Evolutionary conservation across 345 rosid genomes (phyloP), one percentile per base, ranked within the genome.

Genomic region (Citrus maxima): DNA sequence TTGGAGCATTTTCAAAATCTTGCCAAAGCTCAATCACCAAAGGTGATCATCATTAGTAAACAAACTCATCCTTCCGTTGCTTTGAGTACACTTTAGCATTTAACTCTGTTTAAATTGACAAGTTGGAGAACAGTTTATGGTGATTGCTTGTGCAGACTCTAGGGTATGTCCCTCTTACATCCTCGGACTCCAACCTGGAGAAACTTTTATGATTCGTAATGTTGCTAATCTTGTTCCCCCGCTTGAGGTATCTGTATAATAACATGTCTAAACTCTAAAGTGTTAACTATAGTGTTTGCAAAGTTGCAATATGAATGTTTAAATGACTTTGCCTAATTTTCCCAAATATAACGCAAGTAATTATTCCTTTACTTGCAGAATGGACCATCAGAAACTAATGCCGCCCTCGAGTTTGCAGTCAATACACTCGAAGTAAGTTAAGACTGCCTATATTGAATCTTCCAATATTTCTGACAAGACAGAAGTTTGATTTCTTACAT

Each of bases 381-480:
- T 37, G 97, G 99, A 60, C 95, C 99, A 46, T 87, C 99, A 80
- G 98, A 95, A 83, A 95, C 99, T 75, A 95, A 92, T 83, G 96
- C 98, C 8, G 98, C 99, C 14, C 87, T 95, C 62, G 94, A 95
- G 77, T 95, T 95, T 80, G 98, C 99, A 28, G 91, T 93, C 19
- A 92, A 87, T 75, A 80, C 87, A 66, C 97, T 95, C 63, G 74
- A 86, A 79, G 99, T 92, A 84, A 88, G 91, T 76, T 51, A 38
- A 12, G 62, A 10, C 46, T 14, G 46, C 19, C 21, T 10, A 27
- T 38, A 34, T 14, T 46, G 28, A 34, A 63, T 40, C 22, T 61
- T 69, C 56, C 51, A 46, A 46, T 51, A 13, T 49, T 58, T 40
- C 75, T 22, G 3, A 0, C 0, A 19, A 0, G 7, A 22, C 30